Evolutionary conservation across 495 filamentous ascomycete species (phyloP).

Genomic region (Neurospora sp.): DNA sequence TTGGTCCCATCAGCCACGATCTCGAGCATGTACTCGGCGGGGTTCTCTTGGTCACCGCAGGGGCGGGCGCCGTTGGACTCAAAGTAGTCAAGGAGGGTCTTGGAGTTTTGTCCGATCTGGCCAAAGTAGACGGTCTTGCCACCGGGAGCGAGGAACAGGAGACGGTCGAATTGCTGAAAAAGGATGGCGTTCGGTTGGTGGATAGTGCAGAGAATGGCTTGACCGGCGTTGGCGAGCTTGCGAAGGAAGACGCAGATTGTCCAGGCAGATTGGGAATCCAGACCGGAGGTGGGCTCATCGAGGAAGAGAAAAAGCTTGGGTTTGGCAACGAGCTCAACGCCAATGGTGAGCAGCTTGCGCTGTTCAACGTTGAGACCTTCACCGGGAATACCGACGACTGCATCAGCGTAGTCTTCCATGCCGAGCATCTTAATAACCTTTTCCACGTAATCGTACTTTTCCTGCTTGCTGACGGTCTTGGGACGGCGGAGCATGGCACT

Average conservation of each 20-base stretch:
- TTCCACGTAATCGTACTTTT: slow-evolving; percentile 77
- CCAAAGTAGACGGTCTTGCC: slow-evolving; percentile 64
- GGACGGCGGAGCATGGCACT: slow-evolving; percentile 75
- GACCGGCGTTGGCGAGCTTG: slow-evolving; percentile 70
- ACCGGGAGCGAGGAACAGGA: slow-evolving; percentile 56
- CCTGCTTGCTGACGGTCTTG: slow-evolving; percentile 45
- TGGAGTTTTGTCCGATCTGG: slow-evolving; percentile 35
- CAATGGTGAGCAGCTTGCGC: slow-evolving; percentile 67
- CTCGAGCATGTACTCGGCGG: slow-evolving; percentile 85
- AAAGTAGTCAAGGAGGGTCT: slow-evolving; percentile 29
- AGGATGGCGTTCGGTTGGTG: slow-evolving; percentile 66
- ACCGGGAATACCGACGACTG: slow-evolving; percentile 73
- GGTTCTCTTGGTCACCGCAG: slow-evolving; percentile 56
- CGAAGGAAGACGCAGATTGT: slow-evolving; percentile 75
- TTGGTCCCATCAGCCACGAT: slow-evolving; percentile 56
- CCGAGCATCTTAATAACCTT: slow-evolving; percentile 80
- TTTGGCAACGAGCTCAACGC: slow-evolving; percentile 83
- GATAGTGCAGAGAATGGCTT: slow-evolving; percentile 66
- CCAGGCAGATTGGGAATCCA: slow-evolving; percentile 76
- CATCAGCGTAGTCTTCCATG: slow-evolving; percentile 73
- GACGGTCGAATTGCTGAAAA: slow-evolving; percentile 64
- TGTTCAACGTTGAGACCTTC: slow-evolving; percentile 45
- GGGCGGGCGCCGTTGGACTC: slow-evolving; percentile 61
- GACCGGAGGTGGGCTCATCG: slow-evolving; percentile 71
- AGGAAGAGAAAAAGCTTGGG: slow-evolving; percentile 67